Conservation (phyloP, 495 filamentous ascomycete species). For the Copromyces sp. region DNA sequence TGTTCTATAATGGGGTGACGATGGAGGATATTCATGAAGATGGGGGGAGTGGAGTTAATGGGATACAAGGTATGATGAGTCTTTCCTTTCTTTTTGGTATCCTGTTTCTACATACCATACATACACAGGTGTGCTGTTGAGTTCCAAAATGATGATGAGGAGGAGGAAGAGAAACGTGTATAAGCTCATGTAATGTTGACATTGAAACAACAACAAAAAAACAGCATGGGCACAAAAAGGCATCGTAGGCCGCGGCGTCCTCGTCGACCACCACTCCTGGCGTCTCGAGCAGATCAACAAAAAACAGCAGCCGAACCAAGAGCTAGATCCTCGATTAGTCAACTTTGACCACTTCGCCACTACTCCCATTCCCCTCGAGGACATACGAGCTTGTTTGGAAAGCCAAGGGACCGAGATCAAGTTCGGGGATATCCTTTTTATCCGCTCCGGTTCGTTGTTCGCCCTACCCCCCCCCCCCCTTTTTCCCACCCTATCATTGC, state of each 20-base stretch:
- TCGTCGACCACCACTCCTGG: constrained; percentile 50
- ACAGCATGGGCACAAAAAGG: constrained; percentile 37
- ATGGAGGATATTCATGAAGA: constrained; percentile 43
- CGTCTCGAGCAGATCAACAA: constrained; percentile 14
- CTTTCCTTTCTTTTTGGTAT: background rate
- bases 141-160: background rate
- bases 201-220: background rate
- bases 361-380: constrained; percentile 28
- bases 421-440: constrained; percentile 47
- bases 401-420: constrained; percentile 34
- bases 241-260: constrained; percentile 47
- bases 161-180: constrained; percentile 13
- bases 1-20: constrained; percentile 54
- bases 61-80: constrained; percentile 37
- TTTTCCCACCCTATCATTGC: background rate
- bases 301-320: too few relatives aligned
- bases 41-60: constrained; percentile 28
- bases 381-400: constrained; percentile 37
- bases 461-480: background rate
- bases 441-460: constrained; percentile 28
- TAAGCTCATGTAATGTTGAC: background rate
- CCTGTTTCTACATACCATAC: too few relatives aligned
- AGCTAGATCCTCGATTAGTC: background rate
- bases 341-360: constrained; percentile 34
- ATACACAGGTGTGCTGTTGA: too few relatives aligned